These are phyloP conservation scores for Colletotrichum brevisporum DNA, from an alignment of 2,329 filamentous ascomycete species.

Conservation along the genomic window DNA sequence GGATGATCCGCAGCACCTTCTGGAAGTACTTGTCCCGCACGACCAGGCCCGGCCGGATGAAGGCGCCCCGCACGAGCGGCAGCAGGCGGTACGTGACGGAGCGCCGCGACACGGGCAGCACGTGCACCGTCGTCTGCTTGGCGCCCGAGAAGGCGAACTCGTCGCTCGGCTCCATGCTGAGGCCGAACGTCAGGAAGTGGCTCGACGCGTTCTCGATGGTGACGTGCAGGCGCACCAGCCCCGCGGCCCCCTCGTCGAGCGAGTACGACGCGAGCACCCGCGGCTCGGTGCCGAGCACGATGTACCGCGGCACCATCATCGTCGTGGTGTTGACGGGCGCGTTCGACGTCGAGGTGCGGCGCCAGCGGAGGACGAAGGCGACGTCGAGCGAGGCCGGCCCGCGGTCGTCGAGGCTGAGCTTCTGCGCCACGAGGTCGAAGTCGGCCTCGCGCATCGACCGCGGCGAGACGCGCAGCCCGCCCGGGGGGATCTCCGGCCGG, in stretches of 20 bases:
- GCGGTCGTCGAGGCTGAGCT: constrained; percentile 85
- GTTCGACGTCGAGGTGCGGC: constrained; percentile 59
- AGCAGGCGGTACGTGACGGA: constrained; percentile 81
- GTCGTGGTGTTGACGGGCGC: constrained; percentile 71
- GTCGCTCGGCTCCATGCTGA: constrained; percentile 93
- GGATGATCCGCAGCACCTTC: constrained; percentile 85
- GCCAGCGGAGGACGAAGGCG: constrained; percentile 83
- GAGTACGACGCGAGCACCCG: constrained; percentile 79
- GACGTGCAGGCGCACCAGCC: constrained; percentile 63
- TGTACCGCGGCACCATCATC: constrained; percentile 83
- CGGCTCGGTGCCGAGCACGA: constrained; percentile 86
- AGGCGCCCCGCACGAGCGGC: constrained; percentile 74
- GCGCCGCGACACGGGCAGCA: constrained; percentile 85
- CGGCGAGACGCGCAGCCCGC: constrained; percentile 68
- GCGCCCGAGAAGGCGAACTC: constrained; percentile 93
- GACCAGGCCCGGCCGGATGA: constrained; percentile 80
- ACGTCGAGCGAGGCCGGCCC: constrained; percentile 81
- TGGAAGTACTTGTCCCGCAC: constrained; percentile 95
- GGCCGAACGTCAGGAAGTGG: constrained; percentile 93
- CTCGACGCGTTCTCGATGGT: constrained; percentile 94
- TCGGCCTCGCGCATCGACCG: constrained; percentile 79
- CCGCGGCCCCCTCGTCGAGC: constrained; percentile 53
- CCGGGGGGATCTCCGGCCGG: constrained; percentile 53
- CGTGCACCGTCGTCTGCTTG: constrained; percentile 83
- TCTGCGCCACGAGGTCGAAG: constrained; percentile 83